phyloP scores from a whole-genome alignment of 805 yeast species.

The Komagataella mondaviorum region DNA sequence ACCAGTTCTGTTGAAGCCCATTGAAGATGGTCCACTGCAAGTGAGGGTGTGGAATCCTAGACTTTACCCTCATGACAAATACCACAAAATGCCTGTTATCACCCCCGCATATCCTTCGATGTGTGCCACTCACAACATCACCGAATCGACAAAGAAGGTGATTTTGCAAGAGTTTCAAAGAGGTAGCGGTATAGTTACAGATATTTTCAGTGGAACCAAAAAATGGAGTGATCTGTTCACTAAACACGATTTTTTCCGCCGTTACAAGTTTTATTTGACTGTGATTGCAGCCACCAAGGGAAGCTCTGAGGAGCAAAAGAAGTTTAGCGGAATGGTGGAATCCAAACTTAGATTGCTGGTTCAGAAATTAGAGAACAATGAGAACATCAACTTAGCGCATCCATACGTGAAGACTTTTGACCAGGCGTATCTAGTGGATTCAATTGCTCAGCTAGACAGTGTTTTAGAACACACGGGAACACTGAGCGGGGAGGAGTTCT shows the following conservation, averaged over 20 bases:
- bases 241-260: conserved; percentile 71
- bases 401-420: conserved; percentile 77
- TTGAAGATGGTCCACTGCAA: conserved; percentile 94
- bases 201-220: conserved; percentile 47
- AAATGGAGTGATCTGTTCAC: conserved; percentile 66
- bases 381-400: conserved; percentile 74
- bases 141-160: conserved; percentile 74
- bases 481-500: conserved; percentile 30
- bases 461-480: conserved; percentile 37
- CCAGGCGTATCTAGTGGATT: conserved; percentile 26
- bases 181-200: conserved; percentile 60
- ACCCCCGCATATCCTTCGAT: conserved; percentile 98
- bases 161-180: conserved; percentile 69
- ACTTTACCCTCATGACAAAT: conserved; percentile 76
- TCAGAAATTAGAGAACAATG: conserved; percentile 65
- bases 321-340: conserved; percentile 91
- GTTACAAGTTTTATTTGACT: conserved; percentile 78
- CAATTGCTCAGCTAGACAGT: conserved; percentile 24
- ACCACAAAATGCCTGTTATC: conserved; percentile 93
- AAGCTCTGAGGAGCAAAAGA: conserved; percentile 67
- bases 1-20: conserved; percentile 83
- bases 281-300: conserved; percentile 68
- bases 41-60: conserved; percentile 96
- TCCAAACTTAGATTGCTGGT: conserved; percentile 73
- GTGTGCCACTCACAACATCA: conserved; percentile 97